Conservation (phyloP, 805 yeast species). For the Brettanomyces anomalus region DNA sequence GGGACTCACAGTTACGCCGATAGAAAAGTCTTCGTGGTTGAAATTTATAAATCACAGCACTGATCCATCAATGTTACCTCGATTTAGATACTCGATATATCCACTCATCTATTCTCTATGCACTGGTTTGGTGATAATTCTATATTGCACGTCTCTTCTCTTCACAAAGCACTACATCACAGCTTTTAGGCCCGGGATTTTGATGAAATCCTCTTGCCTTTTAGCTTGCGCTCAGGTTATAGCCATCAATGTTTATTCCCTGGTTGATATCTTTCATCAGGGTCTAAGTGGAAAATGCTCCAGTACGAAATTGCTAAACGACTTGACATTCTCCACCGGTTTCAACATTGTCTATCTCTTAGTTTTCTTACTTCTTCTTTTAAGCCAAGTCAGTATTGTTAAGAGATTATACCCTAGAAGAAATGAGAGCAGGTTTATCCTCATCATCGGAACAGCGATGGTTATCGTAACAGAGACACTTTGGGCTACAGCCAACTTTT, state of each 20-base stretch:
- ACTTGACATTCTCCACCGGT: slow-evolving; percentile 33
- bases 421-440: slow-evolving; percentile 55
- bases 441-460: slow-evolving; percentile 47
- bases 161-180: slow-evolving; percentile 44
- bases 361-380: slow-evolving; percentile 46
- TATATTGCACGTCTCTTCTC: slow-evolving; percentile 54
- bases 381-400: slow-evolving; percentile 64
- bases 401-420: slow-evolving; percentile 61
- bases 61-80: slow-evolving; percentile 25
- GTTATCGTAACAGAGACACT: slow-evolving; percentile 50
- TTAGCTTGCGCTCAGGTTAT: slow-evolving; percentile 48
- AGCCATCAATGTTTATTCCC: slow-evolving; percentile 38
- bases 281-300: slow-evolving; percentile 34
- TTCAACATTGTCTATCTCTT: slow-evolving; percentile 51
- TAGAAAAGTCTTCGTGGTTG: slow-evolving; percentile 41
- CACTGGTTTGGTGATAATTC: slow-evolving; percentile 54
- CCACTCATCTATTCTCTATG: slow-evolving; percentile 56
- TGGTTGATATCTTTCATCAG: slow-evolving; percentile 33
- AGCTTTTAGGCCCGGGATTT: slow-evolving; percentile 48
- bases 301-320: slow-evolving; percentile 35
- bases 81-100: slow-evolving; percentile 46
- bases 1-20: slow-evolving; percentile 30
- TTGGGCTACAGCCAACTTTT: slow-evolving; percentile 61
- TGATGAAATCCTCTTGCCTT: slow-evolving; percentile 40
- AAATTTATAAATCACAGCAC: slow-evolving; percentile 25